Evolutionary conservation across 148 eudicot species (phyloP).

Genomic region (Pouteria glomerata): DNA sequence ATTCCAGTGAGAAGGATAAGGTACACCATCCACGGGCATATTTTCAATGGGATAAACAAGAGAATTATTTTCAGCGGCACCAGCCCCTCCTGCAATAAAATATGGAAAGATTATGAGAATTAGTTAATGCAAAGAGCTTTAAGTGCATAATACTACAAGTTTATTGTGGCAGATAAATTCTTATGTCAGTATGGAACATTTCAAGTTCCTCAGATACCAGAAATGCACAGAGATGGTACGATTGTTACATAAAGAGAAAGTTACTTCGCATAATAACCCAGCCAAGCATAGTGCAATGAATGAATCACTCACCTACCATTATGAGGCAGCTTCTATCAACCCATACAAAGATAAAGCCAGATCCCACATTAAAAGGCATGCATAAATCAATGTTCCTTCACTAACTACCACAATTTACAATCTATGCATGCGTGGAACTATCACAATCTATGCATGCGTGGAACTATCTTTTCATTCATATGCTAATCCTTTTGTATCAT

Average conservation of each 20-base stretch:
- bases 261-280: neutral
- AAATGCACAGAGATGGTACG: neutral
- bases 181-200: neutral
- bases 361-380: neutral
- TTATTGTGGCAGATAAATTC: neutral
- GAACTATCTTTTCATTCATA: neutral
- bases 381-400: neutral
- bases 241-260: neutral
- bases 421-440: neutral
- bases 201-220: slow-evolving; percentile 2
- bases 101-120: neutral
- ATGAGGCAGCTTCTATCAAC: too few species aligned
- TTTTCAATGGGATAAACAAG: slow-evolving; percentile 46
- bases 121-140: neutral
- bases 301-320: neutral
- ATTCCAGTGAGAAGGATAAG: slow-evolving; percentile 51
- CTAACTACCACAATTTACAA: neutral
- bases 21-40: slow-evolving; percentile 43
- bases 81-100: slow-evolving; percentile 41
- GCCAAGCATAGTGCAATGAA: neutral
- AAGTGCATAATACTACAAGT: neutral
- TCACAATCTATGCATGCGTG: too few species aligned
- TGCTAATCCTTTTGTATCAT: neutral
- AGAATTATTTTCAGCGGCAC: slow-evolving; percentile 46
- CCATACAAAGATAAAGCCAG: neutral